These are phyloP conservation scores for Calonectria pteridis DNA, from an alignment of 2,329 filamentous ascomycete species.

Conservation along the genomic window DNA sequence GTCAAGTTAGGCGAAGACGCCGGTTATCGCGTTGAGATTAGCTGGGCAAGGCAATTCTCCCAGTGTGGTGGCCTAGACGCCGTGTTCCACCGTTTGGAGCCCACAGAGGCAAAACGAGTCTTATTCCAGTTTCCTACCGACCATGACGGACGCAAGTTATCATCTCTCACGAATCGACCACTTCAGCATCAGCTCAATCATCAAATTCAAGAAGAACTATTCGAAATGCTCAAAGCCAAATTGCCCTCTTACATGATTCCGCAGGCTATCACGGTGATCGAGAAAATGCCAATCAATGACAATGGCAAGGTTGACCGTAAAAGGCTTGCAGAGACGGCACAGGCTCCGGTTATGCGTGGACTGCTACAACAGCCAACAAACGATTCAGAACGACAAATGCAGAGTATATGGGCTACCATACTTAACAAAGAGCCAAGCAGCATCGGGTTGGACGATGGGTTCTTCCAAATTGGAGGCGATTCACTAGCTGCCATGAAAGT, in stretches of 20 bases:
- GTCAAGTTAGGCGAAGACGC: slow-evolving; percentile 42
- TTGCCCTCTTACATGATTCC: slow-evolving; percentile 39
- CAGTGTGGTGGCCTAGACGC: slow-evolving; percentile 44
- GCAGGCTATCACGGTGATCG: slow-evolving; percentile 21
- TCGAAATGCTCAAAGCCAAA: not conserved
- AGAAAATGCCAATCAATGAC: slow-evolving; percentile 24
- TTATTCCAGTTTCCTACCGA: slow-evolving; percentile 42
- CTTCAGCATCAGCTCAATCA: not conserved
- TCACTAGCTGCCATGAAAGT: slow-evolving; percentile 64
- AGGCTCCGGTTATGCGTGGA: not conserved
- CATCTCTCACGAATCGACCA: slow-evolving; percentile 3
- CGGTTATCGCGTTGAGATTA: slow-evolving; percentile 60
- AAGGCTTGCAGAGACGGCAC: not conserved
- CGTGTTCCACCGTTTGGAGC: slow-evolving; percentile 51
- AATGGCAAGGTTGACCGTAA: slow-evolving; percentile 33
- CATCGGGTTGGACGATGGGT: slow-evolving; percentile 56
- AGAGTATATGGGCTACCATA: too few species aligned
- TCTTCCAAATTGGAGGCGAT: slow-evolving; percentile 64
- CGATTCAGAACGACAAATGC: too few species aligned
- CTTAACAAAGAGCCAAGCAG: too few species aligned
- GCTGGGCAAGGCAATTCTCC: slow-evolving; percentile 56
- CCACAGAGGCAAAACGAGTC: slow-evolving; percentile 13
- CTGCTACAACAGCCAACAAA: not conserved
- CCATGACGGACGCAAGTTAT: not conserved
- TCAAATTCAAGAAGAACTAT: not conserved